Evolutionary conservation across 2,329 filamentous ascomycete species (phyloP).

Genomic region (Fusarium zealandicum): DNA sequence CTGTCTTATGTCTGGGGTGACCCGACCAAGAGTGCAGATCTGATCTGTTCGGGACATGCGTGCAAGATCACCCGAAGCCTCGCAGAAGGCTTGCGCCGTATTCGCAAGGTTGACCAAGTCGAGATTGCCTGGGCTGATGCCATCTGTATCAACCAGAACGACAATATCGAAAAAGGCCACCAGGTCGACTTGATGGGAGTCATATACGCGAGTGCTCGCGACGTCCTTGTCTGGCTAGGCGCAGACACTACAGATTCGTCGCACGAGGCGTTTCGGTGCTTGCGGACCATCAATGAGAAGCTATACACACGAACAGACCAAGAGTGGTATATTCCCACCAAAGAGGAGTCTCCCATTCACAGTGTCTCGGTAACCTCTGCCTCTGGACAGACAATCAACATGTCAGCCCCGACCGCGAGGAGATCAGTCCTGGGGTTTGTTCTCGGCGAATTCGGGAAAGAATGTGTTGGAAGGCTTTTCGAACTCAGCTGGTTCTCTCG

Average conservation of each 20-base stretch:
- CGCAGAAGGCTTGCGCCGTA: not conserved
- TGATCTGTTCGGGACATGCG: not conserved
- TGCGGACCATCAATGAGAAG: slow-evolving; percentile 9
- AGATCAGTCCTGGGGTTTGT: slow-evolving; percentile 1
- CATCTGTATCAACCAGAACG: too few relatives aligned
- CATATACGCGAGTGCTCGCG: slow-evolving; percentile 6
- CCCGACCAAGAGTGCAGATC: not conserved
- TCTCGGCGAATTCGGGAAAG: not conserved
- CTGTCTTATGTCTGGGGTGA: slow-evolving; percentile 7
- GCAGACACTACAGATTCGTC: slow-evolving; percentile 1
- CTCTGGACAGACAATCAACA: not conserved
- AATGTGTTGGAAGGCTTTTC: not conserved
- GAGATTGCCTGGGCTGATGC: slow-evolving; percentile 3
- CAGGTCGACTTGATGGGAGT: slow-evolving; percentile 17
- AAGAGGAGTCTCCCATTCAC: not conserved
- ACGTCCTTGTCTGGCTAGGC: slow-evolving; percentile 15
- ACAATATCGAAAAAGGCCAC: slow-evolving; percentile 6
- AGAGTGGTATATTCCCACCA: not conserved
- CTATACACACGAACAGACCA: slow-evolving; percentile 2
- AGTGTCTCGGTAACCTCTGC: not conserved
- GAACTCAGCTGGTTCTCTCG: slow-evolving; percentile 12
- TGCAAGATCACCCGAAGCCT: slow-evolving; percentile 9
- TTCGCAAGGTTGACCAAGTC: not conserved
- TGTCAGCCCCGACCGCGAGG: not conserved
- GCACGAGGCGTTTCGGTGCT: slow-evolving; percentile 7